Conservation (phyloP, 2,329 filamentous ascomycete species). For the Paraconiothyrium brasiliense region DNA sequence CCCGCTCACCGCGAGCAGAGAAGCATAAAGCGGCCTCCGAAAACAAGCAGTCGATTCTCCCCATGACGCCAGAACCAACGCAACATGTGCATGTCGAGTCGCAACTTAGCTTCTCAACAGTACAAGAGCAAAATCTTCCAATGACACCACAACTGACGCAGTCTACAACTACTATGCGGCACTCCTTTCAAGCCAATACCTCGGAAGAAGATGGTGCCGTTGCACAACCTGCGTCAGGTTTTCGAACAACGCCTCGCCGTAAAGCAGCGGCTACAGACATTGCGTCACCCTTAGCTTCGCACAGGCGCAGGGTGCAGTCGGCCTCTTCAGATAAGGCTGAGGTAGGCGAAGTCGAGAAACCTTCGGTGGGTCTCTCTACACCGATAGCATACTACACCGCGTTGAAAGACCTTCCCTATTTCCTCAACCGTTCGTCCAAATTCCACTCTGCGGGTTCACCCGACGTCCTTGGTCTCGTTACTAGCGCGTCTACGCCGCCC, state of each 20-base stretch:
- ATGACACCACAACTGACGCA: conserved; percentile 53
- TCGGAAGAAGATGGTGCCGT: conserved; percentile 20
- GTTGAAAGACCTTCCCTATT: conserved; percentile 50
- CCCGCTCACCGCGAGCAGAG: conserved; percentile 24
- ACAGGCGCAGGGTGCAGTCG: conserved; percentile 22
- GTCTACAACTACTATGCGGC: conserved; percentile 29
- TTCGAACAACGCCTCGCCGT: conserved; percentile 24
- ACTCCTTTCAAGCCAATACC: conserved; percentile 32
- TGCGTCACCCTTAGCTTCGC: conserved; percentile 20
- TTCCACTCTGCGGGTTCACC: conserved; percentile 48
- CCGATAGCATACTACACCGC: conserved; percentile 57
- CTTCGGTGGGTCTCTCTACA: conserved; percentile 52
- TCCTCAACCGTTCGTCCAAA: conserved; percentile 51
- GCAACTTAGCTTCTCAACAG: conserved; percentile 24
- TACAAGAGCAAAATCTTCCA: conserved; percentile 36
- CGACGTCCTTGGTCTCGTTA: conserved; percentile 58
- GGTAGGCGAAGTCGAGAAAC: conserved; percentile 15
- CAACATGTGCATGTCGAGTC: conserved; percentile 37
- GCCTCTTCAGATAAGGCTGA: conserved; percentile 19
- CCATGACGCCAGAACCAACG: conserved; percentile 38
- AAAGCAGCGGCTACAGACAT: conserved; percentile 20
- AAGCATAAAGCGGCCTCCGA: not conserved
- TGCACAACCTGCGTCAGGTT: conserved; percentile 15
- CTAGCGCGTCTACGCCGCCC: conserved; percentile 41
- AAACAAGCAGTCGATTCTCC: conserved; percentile 27